phyloP scores from a whole-genome alignment of 1,139 yeast genomes.

The Debaryomycetaceae sp. region DNA sequence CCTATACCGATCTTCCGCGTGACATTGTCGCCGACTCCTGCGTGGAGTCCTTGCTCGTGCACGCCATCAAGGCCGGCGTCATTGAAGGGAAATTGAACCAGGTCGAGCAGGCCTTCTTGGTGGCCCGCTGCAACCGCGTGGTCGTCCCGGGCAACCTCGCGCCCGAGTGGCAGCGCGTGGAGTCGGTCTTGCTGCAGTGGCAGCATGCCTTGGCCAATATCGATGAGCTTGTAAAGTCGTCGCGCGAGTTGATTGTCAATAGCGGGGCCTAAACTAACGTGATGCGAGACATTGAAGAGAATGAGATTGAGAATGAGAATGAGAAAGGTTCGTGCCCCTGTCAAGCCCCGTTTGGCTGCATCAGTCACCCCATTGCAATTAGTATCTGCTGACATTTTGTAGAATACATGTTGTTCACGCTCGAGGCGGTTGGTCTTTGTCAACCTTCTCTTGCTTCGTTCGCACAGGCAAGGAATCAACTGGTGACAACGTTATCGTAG shows the following conservation, averaged over 20 bases:
- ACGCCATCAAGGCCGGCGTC: slow-evolving; percentile 34
- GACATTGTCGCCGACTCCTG: slow-evolving; percentile 20
- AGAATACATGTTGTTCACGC: background rate
- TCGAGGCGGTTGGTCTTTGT: too few species aligned
- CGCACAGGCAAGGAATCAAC: too few species aligned
- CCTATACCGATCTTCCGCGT: slow-evolving; percentile 28
- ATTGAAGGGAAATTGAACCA: slow-evolving; percentile 40
- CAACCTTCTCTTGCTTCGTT: too few species aligned
- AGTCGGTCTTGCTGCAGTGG: slow-evolving; percentile 29
- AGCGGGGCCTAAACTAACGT: slow-evolving; percentile 6
- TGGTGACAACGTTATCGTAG: too few species aligned
- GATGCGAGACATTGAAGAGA: background rate
- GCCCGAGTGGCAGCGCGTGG: slow-evolving; percentile 28
- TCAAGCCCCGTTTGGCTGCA: too few species aligned
- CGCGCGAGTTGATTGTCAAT: slow-evolving; percentile 35
- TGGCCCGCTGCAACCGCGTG: slow-evolving; percentile 33
- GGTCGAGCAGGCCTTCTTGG: slow-evolving; percentile 30
- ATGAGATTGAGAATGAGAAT: too few species aligned
- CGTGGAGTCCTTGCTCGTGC: slow-evolving; percentile 32
- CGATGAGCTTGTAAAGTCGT: slow-evolving; percentile 30
- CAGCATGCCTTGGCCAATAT: slow-evolving; percentile 30
- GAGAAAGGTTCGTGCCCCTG: too few species aligned
- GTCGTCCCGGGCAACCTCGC: slow-evolving; percentile 28
- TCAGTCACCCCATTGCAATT: too few species aligned
- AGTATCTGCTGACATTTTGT: background rate